These are phyloP conservation scores for Aspergillus sp. DNA, from an alignment of 2,329 filamentous ascomycete genomes.

Conservation along the genomic window DNA sequence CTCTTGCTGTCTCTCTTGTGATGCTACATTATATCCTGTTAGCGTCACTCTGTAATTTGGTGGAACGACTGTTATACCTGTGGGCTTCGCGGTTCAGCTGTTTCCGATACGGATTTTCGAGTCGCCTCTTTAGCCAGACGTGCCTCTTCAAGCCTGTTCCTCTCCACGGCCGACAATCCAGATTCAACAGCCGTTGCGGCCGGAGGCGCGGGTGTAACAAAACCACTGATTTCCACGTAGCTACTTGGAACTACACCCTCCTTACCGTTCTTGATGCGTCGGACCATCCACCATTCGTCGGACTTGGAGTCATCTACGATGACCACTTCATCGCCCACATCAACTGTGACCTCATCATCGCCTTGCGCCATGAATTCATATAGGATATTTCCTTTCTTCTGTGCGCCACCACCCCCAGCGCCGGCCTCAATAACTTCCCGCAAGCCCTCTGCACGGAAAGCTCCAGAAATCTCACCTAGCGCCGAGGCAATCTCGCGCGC, in stretches of 20 bases:
- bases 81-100: slow-evolving; percentile 54
- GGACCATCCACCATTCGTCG: slow-evolving; percentile 98
- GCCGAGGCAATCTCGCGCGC: slow-evolving; percentile 88
- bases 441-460: slow-evolving; percentile 74
- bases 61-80: slow-evolving; percentile 70
- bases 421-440: slow-evolving; percentile 83
- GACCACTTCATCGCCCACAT: slow-evolving; percentile 84
- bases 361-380: slow-evolving; percentile 98
- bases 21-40: slow-evolving; percentile 67
- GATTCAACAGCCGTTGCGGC: slow-evolving; percentile 56
- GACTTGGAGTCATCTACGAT: slow-evolving; percentile 87
- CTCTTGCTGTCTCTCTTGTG: slow-evolving; percentile 67
- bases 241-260: slow-evolving; percentile 96
- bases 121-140: slow-evolving; percentile 78
- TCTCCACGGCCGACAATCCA: slow-evolving; percentile 69
- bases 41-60: slow-evolving; percentile 45
- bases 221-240: slow-evolving; percentile 85
- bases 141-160: slow-evolving; percentile 76
- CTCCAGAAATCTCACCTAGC: slow-evolving; percentile 85
- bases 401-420: slow-evolving; percentile 54
- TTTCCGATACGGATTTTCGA: slow-evolving; percentile 59
- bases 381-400: slow-evolving; percentile 81
- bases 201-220: slow-evolving; percentile 50
- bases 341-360: slow-evolving; percentile 93
- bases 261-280: slow-evolving; percentile 83